A percentile compares a stretch with the other conserved stretches of the same genome.
Conservation (phyloP, 2,329 filamentous ascomycete genomes). For the Cercospora canescens region DNA sequence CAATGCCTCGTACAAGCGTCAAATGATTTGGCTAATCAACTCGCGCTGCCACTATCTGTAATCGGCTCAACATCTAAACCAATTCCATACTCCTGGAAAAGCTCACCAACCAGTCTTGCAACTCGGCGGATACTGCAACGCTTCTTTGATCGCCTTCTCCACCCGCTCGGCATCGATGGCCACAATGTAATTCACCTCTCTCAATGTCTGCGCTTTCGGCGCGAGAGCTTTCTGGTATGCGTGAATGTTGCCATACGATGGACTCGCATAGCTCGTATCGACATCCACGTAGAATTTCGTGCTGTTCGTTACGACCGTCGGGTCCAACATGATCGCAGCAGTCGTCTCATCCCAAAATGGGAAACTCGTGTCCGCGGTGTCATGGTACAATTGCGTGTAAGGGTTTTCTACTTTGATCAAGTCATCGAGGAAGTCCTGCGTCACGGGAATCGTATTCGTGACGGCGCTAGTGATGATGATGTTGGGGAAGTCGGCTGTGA, state of each 20-base stretch:
- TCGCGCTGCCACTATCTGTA: background rate
- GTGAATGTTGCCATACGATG: constrained; percentile 47
- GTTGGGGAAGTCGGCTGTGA: constrained; percentile 50
- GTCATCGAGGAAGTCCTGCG: constrained; percentile 42
- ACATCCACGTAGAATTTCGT: constrained; percentile 47
- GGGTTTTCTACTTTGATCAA: constrained; percentile 40
- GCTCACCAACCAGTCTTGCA: constrained; percentile 8
- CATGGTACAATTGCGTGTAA: constrained; percentile 42
- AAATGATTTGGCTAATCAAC: background rate
- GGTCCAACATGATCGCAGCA: constrained; percentile 43
- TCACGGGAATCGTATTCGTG: constrained; percentile 50
- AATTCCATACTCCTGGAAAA: background rate
- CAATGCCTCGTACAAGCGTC: background rate
- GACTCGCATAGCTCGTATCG: constrained; percentile 43
- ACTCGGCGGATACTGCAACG: constrained; percentile 34
- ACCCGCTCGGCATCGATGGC: constrained; percentile 40
- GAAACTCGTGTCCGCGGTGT: constrained; percentile 42
- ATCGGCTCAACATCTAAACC: background rate
- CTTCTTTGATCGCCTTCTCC: constrained; percentile 40
- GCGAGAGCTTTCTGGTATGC: constrained; percentile 44
- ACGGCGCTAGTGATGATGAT: constrained; percentile 49
- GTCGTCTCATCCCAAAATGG: constrained; percentile 52
- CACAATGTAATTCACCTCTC: constrained; percentile 44
- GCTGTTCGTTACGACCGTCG: constrained; percentile 40
- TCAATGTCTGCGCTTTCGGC: constrained; percentile 35